Evolutionary conservation across 1,139 yeast genomes (phyloP), one percentile per base, ranked within the genome.

Genomic region (Candida sp.): DNA sequence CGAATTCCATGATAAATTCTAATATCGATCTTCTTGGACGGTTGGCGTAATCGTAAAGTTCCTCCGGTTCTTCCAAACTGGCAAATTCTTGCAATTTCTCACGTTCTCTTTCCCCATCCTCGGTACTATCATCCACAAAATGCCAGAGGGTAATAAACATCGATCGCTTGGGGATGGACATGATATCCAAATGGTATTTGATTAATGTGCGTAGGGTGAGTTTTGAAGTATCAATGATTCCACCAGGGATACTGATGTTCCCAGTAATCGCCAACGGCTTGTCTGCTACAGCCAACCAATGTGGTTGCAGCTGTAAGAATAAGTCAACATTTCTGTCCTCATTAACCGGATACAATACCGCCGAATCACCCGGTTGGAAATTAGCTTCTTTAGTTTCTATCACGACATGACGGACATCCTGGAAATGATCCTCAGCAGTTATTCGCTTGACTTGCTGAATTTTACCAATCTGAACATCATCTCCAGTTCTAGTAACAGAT

Each of bases 11-110:
- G 8, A 93, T 62, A 0, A 89, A 87, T 60, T 93, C 99, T 23
- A 89, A 61, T 6, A 91, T 77, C 47, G 96, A 90, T 52, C 99
- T 67, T 51, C 97, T 75, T 7, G 99, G 97, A 48, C 98, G 70
- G 57, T 89, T 87, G 12, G 96, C 95, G 60, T 93, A 93, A 59
- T 93, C 83, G 59, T 83, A 91, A 38, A 91, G 64, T 46, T 88
- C 97, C 55, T 91, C 91, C 21, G 80, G 75, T 41, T 87, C 90
- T 43, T 83, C 81, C 43, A 84, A 74, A 12, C 78, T 68, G n/a
- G 86, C 79, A 56, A 95, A 87, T 49, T 93, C 97, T 42, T 68
- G 67, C 39, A 93, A 68, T 55, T 88, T 87, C 43, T 84, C 95
- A 40, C 71, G 70, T 55, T 93, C 97, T 47, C 93, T 71, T 33